Base-by-base conservation (phyloP, 768 basidiomycete genomes). In the Xerocomus potaroensis region DNA sequence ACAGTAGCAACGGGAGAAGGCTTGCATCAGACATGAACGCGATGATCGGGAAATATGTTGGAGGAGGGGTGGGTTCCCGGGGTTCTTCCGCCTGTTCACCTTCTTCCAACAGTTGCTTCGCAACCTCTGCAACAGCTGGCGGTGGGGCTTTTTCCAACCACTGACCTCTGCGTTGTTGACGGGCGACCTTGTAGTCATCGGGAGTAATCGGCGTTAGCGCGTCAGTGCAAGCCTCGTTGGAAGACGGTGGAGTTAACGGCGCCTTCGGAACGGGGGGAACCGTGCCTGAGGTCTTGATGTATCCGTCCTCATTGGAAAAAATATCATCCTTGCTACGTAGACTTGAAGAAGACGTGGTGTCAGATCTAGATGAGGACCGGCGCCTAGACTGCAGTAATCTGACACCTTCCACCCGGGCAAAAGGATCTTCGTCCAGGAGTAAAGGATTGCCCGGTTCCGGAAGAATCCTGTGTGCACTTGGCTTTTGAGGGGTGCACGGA, bases 341-440 rank as follows among this genome's bases (percentile, higher is more conserved):
- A 33, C 40, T 44, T 8, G 29, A 21, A 8, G 47, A 35, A 3
- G 39, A 40, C 35, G 31, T 45, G 3, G n/a, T n/a, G n/a, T n/a
- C n/a, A n/a, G n/a, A n/a, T n/a, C n/a, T n/a, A n/a, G 55, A 54
- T 0, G 36, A 38, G 3, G 49, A 34, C 9, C 39, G 32, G n/a
- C 18, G 22, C 36, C 50, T 56, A 35, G 53, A 38, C 26, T 63
- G 67, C 30, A 79, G 27, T 68, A 83, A 59, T 56, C 59, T 75
- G 8, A 83, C 79, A 15, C 77, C 79, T 32, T 75, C 73, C 0
- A 60, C 64, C 55, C 74, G 75, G 9, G 80, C 81, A 61, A 83
- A 83, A 4, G 81, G 65, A 16, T 66, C 65, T 10, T 56, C 55
- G 10, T 66, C 66, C n/a, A 66, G 50, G 41, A 66, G 49, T 3